phyloP scores from a whole-genome alignment of 257 asterid genomes.

The Nicotiana otophora region DNA sequence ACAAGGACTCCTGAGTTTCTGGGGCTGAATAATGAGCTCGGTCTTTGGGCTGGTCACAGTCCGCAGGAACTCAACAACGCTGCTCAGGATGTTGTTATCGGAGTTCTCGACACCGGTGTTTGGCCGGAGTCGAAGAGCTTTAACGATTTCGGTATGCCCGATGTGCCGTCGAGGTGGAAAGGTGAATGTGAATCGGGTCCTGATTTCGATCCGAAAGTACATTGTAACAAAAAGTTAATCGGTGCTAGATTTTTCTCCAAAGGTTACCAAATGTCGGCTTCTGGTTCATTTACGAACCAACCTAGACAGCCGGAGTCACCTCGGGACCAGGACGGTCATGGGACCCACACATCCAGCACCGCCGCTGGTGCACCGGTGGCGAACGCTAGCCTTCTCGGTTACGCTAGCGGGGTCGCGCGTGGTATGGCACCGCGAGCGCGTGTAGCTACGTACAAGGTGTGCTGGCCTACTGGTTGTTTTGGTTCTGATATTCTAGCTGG shows the following conservation, averaged over 20 bases:
- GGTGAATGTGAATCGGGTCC: constrained; percentile 33
- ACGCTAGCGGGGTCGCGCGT: constrained; percentile 41
- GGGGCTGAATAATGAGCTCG: constrained; percentile 24
- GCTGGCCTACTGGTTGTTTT: constrained; percentile 38
- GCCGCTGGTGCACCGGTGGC: constrained; percentile 35
- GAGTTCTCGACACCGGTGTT: constrained; percentile 47
- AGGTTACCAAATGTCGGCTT: constrained; percentile 31
- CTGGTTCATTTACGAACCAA: constrained; percentile 1
- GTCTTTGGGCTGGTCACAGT: constrained; percentile 24
- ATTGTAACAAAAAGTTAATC: constrained; percentile 36
- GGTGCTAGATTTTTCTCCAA: constrained; percentile 37
- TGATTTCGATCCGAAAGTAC: constrained; percentile 33
- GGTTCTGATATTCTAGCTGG: constrained; percentile 47
- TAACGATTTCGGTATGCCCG: constrained; percentile 26
- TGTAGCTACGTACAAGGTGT: constrained; percentile 40
- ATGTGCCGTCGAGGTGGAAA: constrained; percentile 34
- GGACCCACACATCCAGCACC: constrained; percentile 44
- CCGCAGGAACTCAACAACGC: constrained; percentile 26
- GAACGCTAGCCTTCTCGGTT: constrained; percentile 43
- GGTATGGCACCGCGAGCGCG: constrained; percentile 45
- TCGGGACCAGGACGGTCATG: constrained; percentile 45
- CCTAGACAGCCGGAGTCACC: constrained; percentile 25
- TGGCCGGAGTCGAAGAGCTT: constrained; percentile 51
- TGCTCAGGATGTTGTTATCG: constrained; percentile 37
- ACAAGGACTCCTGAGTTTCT: constrained; percentile 41